phyloP scores from a whole-genome alignment of 441 rosid species.

The Monsonia emarginata region DNA sequence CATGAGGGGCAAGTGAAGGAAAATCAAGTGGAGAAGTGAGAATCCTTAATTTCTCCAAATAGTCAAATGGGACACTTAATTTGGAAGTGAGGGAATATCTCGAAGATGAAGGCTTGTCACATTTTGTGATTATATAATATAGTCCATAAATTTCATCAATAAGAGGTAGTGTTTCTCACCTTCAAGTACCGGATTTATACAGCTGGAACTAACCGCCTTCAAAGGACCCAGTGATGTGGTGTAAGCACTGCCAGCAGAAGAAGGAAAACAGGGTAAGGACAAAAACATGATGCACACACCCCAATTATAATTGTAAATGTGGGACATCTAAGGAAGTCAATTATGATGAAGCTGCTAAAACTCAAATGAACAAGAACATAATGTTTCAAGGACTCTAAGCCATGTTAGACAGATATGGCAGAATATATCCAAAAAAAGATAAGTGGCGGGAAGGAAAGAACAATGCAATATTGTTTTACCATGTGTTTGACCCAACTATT shows the following conservation, averaged over 20 bases:
- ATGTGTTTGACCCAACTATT: neutral
- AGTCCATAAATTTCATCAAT: too few relatives aligned
- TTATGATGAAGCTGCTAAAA: neutral
- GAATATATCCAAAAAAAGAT: neutral
- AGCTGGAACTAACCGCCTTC: slow-evolving; percentile 17
- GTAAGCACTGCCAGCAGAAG: slow-evolving; percentile 56
- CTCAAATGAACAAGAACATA: neutral
- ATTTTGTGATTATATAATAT: too few relatives aligned
- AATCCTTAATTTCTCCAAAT: too few relatives aligned
- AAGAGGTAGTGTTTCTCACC: too few relatives aligned
- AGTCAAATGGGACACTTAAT: too few relatives aligned
- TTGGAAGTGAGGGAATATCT: too few relatives aligned
- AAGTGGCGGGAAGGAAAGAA: neutral
- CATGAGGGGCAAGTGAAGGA: too few relatives aligned
- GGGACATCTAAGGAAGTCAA: neutral
- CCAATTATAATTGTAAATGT: neutral
- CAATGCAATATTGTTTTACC: neutral
- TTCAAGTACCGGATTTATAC: slow-evolving; percentile 16
- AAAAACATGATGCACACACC: too few relatives aligned
- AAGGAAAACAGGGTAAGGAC: slow-evolving; percentile 8
- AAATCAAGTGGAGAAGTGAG: too few relatives aligned
- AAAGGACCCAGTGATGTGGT: slow-evolving; percentile 42
- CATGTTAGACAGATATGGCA: too few relatives aligned
- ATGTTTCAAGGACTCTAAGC: neutral
- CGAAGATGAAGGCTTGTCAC: too few relatives aligned